Evolutionary conservation across 345 rosid genomes (phyloP).

Genomic region (Eucalyptus rudis): DNA sequence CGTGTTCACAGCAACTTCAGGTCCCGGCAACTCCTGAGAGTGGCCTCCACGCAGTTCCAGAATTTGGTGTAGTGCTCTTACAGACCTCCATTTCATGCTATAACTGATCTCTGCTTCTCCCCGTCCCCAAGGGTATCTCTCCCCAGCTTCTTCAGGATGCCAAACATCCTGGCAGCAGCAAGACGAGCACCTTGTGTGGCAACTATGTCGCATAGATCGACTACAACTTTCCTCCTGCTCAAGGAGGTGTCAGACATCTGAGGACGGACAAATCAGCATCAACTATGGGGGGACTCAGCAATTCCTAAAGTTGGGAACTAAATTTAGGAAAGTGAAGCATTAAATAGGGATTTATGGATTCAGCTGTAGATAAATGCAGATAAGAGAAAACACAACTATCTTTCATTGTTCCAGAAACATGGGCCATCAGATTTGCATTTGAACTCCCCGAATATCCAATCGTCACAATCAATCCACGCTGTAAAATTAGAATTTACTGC

Average conservation of each 20-base stretch:
- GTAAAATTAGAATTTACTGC: not conserved
- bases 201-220: constrained; percentile 21
- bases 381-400: not conserved
- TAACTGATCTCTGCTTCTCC: constrained; percentile 32
- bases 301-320: not conserved
- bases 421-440: not conserved
- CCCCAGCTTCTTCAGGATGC: constrained; percentile 31
- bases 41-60: constrained; percentile 28
- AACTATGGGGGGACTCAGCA: not conserved
- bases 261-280: not conserved
- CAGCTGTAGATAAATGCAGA: not conserved
- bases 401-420: not conserved
- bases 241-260: constrained; percentile 18
- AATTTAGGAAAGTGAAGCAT: not conserved
- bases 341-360: not conserved
- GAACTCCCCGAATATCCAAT: not conserved
- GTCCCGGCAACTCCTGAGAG: constrained; percentile 51
- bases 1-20: constrained; percentile 4
- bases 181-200: constrained; percentile 23
- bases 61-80: constrained; percentile 56
- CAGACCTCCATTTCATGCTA: constrained; percentile 54
- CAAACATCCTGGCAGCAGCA: constrained; percentile 28
- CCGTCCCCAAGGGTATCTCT: constrained; percentile 15
- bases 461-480: not conserved
- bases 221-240: constrained; percentile 10